Base-by-base conservation (phyloP, 2,329 filamentous ascomycete genomes). In the Verticillium longisporum region DNA sequence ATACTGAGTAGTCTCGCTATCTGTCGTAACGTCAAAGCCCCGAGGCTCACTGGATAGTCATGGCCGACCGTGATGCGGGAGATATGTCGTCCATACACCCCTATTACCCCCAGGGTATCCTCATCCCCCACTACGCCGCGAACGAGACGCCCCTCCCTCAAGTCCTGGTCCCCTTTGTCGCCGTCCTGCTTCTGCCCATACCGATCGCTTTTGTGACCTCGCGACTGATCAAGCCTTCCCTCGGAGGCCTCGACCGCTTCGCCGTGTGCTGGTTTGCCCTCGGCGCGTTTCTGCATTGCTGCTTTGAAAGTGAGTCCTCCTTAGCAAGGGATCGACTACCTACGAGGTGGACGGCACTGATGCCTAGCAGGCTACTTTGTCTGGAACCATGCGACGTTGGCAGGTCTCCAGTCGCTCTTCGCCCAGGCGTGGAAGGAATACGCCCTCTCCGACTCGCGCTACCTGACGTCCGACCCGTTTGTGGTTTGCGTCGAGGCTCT, bases 401-500 rank as follows among this genome's bases (percentile, higher is more conserved):
- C 87, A 0, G 78, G 83, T 11, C 85, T 85, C 62, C 88, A 92
- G 71, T 86, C 88, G 60, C 76, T 95, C 7, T 88, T 93, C 61
- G 91, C 88, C 2, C 91, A 97, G 77, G 79, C 96, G 55, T 97
- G 92, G 92, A 97, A 97, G 72, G 92, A 97, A 74, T 97, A 97
- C 72, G 83, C 90, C 3, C 81, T 93, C 37, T 93, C 90, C 2
- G 92, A 97, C 76, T 96, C 92, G 60, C 83, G 92, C 54, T 97
- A 97, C 70, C 78, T 97, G 67, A 92, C 88, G 2, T 86, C 87
- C 18, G 90, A 95, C 70, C 83, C 88, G 1, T 92, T 96, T 68
- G 92, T 95, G 67, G 78, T 96, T n/a, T 93, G 90, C 72, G 88
- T 96, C 73, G 92, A 97, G 79, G 86, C 83, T 18, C 85, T 96